These are phyloP conservation scores for Eremomyces bilateralis DNA, from an alignment of 495 filamentous ascomycete genomes.

Conservation along the genomic window DNA sequence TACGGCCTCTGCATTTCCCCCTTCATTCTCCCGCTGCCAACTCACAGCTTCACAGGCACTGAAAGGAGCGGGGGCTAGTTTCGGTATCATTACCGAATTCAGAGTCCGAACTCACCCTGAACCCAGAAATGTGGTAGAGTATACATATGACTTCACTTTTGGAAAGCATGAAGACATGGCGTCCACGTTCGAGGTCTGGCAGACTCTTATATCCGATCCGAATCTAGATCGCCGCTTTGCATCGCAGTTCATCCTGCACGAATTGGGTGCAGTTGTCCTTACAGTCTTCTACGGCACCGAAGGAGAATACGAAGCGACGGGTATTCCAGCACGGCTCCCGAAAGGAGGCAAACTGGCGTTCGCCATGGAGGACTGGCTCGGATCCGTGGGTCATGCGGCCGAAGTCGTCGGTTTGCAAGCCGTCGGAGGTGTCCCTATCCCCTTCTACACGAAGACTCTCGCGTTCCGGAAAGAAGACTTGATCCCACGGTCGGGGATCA, in stretches of 20 bases:
- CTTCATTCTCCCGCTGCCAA: too few relatives aligned
- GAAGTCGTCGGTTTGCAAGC: slow-evolving; percentile 20
- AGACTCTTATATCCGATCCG: slow-evolving; percentile 20
- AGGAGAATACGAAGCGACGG: slow-evolving; percentile 20
- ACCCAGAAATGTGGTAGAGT: slow-evolving; percentile 18
- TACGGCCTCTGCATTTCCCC: too few relatives aligned
- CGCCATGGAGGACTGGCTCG: slow-evolving; percentile 33
- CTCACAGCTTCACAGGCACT: too few relatives aligned
- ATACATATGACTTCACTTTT: slow-evolving; percentile 20
- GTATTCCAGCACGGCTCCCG: slow-evolving; percentile 18
- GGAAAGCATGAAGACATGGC: slow-evolving; percentile 16
- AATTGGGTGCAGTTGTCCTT: slow-evolving; percentile 16
- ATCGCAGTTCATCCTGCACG: slow-evolving; percentile 17
- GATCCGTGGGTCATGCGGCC: slow-evolving; percentile 25
- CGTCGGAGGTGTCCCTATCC: slow-evolving; percentile 17
- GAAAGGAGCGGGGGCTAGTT: slow-evolving; percentile 24
- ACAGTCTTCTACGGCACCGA: slow-evolving; percentile 24
- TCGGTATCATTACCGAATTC: slow-evolving; percentile 29
- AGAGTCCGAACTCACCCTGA: slow-evolving; percentile 22
- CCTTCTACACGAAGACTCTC: slow-evolving; percentile 27
- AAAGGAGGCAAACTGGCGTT: slow-evolving; percentile 14
- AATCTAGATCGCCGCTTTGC: slow-evolving; percentile 31
- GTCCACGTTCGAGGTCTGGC: slow-evolving; percentile 21
- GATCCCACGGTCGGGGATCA: slow-evolving; percentile 18
- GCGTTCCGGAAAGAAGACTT: slow-evolving; percentile 27